Base-by-base conservation (phyloP, 495 filamentous ascomycete species). In the Ascobolus immersus region DNA sequence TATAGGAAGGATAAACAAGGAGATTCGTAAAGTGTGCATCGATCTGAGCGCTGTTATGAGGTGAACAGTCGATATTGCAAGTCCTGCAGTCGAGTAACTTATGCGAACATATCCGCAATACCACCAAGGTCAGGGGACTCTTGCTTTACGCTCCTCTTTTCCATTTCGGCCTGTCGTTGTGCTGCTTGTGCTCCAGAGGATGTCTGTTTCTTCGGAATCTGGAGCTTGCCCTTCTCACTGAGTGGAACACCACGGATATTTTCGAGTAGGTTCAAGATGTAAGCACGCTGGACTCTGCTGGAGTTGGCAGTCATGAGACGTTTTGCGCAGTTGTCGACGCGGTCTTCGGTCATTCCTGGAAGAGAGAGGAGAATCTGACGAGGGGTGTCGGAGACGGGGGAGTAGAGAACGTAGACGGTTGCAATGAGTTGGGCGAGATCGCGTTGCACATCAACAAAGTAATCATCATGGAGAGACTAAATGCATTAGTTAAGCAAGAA, bases 401-500 rank as follows among this genome's bases (percentile, higher is more conserved):
- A 66, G 47, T 91, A 92, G 15, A 73, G 57, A 4, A 71, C 59
- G 48, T 89, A 62, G 35, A 93, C 86, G 4, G 69, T 64, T 2
- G 81, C 81, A 42, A 99, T 91, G 4, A 92, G 62, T 21, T 70
- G 61, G 10, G 79, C 86, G 7, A 94, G 64, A 22, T 94, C 86
- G 51, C 80, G 89, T 45, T 99, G 86, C 45, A 82, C 67, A 37
- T 99, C 86, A 25, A 92, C 82, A 43, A 94, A 94, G 48, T 94
- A 93, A 1, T 79, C 67, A 35, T 94, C 86, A 51, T 94, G 73
- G 20, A 99, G 63, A 10, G 77, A 84, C 14, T 78, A 73, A 51
- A 90, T 77, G 39, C 71, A 76, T 0, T 23, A 34, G 31, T 33
- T 21, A 36, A 23, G 15, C n/a, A 4, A 31, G 10, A 12, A 4